These are phyloP conservation scores for Salix arbutifolia DNA, from an alignment of 345 rosid genomes.

Conservation along the genomic window DNA sequence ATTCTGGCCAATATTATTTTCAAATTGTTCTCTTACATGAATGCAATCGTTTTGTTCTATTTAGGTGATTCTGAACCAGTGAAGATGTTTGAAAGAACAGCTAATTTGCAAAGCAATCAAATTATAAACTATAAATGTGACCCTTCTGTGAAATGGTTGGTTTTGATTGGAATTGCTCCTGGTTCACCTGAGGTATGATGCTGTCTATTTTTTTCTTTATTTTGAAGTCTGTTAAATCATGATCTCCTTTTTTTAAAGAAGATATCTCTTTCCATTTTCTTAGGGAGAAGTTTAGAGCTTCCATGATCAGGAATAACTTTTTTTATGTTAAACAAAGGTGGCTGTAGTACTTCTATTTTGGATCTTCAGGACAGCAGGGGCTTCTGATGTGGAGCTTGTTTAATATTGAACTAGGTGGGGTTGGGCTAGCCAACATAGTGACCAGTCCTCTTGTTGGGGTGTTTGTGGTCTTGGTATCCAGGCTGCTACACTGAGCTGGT, in stretches of 20 bases:
- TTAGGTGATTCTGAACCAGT: constrained; percentile 93
- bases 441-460: neutral
- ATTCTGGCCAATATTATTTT: neutral
- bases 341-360: neutral
- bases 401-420: neutral
- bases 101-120: constrained; percentile 89
- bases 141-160: constrained; percentile 94
- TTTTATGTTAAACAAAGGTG: neutral
- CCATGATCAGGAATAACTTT: neutral
- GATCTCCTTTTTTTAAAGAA: neutral
- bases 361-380: neutral
- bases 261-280: neutral
- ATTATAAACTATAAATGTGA: constrained; percentile 94
- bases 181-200: constrained; percentile 86
- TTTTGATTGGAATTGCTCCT: constrained; percentile 95
- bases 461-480: neutral
- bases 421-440: neutral
- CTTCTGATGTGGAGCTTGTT: neutral
- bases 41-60: neutral
- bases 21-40: neutral
- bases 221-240: neutral
- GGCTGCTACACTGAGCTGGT: neutral
- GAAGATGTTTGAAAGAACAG: constrained; percentile 95
- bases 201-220: neutral
- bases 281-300: neutral